Evolutionary conservation across 1,284 basidiomycete genomes (phyloP).

Genomic region (Trichosporon sp.): DNA sequence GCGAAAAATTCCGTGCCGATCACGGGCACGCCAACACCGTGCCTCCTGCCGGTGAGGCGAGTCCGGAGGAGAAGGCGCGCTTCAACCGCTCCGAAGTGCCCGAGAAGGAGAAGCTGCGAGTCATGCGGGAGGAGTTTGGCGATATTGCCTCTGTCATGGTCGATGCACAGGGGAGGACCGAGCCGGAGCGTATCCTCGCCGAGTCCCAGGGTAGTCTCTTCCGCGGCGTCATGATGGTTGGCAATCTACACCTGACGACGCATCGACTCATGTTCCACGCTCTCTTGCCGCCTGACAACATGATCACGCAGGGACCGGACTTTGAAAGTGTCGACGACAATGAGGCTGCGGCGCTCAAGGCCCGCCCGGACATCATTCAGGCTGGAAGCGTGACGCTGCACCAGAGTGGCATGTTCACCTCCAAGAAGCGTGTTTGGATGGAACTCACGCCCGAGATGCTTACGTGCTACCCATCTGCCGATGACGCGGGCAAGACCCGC

Average conservation of each 20-base stretch:
- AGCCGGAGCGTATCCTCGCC: slow-evolving; percentile 62
- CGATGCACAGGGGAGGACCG: slow-evolving; percentile 58
- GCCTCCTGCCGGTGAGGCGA: background rate
- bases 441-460: slow-evolving; percentile 67
- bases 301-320: slow-evolving; percentile 42
- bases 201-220: slow-evolving; percentile 61
- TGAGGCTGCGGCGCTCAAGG: slow-evolving; percentile 21
- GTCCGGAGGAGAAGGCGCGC: background rate
- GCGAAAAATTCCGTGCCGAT: slow-evolving; percentile 12
- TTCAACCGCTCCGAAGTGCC: slow-evolving; percentile 34
- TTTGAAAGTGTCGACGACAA: slow-evolving; percentile 26
- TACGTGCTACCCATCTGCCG: slow-evolving; percentile 64
- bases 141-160: slow-evolving; percentile 57
- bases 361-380: slow-evolving; percentile 57
- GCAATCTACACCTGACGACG: slow-evolving; percentile 68
- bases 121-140: slow-evolving; percentile 56
- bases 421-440: slow-evolving; percentile 64
- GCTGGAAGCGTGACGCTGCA: slow-evolving; percentile 64
- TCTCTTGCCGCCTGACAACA: slow-evolving; percentile 61
- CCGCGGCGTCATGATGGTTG: slow-evolving; percentile 62
- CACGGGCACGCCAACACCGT: background rate
- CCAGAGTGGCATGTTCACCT: slow-evolving; percentile 54
- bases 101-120: slow-evolving; percentile 49
- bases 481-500: slow-evolving; percentile 63
- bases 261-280: slow-evolving; percentile 70